Evolutionary conservation across 345 rosid species (phyloP), one percentile per base, ranked within the genome.

Genomic region (Murraya paniculata): DNA sequence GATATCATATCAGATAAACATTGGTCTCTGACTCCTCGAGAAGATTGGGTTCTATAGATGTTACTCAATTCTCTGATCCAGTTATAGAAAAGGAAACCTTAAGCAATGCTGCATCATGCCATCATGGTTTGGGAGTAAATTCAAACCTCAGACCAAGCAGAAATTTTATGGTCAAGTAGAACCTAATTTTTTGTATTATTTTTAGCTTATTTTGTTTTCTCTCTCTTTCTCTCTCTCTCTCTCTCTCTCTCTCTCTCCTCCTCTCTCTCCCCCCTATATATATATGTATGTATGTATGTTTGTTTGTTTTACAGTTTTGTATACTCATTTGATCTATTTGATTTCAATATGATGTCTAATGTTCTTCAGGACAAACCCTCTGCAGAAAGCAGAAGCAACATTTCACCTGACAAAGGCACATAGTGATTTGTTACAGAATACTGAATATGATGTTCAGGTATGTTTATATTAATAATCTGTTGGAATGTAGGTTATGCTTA

Each of bases 381-480:
- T 66, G 62, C 80, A 74, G 70, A 82, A 39, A 28, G 80, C 72
- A 66, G 83, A 82, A 75, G 68, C 69, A 55, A 77, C 81, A 22
- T 85, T 85, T 55, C 73, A 65, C 4, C 61, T 82, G 75, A 77
- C 83, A 28, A 74, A 75, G 72, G 59, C 39, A n/a, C 50, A 77
- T 39, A 78, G 59, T 36, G 82, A 73, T 22, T 77, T 66, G 48
- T 74, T 82, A 59, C 69, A 60, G 76, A 77, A 61, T 55, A 27
- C 60, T 64, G 85, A 80, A 36, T 77, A 74, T 80, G 87, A 77
- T 22, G 57, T 82, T 31, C 87, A 85, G 87, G 87, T 85, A 71
- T 59, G 70, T 73, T 74, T 38, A 38, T 21, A 18, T 61, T 45
- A 30, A 30, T 45, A 45, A 30, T 22, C 25, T 13, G 18, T n/a